Conservation (phyloP, 2,329 filamentous ascomycete species). For the Sphaerulina populicola region DNA sequence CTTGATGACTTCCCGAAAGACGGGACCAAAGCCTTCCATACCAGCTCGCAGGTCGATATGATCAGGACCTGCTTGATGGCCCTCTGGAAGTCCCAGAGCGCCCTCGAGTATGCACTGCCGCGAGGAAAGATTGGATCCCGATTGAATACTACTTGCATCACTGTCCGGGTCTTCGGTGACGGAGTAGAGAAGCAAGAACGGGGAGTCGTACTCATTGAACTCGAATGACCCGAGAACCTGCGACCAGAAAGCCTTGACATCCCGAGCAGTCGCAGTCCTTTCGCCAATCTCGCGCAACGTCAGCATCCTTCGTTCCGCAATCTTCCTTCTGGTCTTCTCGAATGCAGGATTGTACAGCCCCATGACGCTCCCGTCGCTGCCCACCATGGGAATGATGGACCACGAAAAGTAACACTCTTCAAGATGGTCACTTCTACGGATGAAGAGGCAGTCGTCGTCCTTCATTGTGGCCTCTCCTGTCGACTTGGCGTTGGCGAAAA, state of each 20-base stretch:
- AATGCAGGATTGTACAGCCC: slow-evolving; percentile 74
- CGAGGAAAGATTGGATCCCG: slow-evolving; percentile 53
- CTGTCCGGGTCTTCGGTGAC: slow-evolving; percentile 63
- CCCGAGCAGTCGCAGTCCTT: slow-evolving; percentile 61
- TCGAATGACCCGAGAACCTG: slow-evolving; percentile 61
- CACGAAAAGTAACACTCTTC: slow-evolving; percentile 79
- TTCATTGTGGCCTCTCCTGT: slow-evolving; percentile 77
- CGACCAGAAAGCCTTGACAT: slow-evolving; percentile 65
- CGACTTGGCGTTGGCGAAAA: slow-evolving; percentile 58
- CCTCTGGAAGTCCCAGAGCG: slow-evolving; percentile 57
- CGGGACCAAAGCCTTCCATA: slow-evolving; percentile 64
- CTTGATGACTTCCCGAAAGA: slow-evolving; percentile 67
- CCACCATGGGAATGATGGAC: slow-evolving; percentile 71
- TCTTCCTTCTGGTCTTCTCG: slow-evolving; percentile 69
- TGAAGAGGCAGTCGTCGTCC: slow-evolving; percentile 68
- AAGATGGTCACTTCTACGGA: slow-evolving; percentile 59
- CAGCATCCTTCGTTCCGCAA: slow-evolving; percentile 71
- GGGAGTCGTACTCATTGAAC: slow-evolving; percentile 66
- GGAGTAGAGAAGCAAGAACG: slow-evolving; percentile 70
- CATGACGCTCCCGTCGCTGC: slow-evolving; percentile 61
- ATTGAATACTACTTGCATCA: slow-evolving; percentile 63
- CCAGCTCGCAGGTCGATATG: slow-evolving; percentile 62
- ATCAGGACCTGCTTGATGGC: slow-evolving; percentile 53
- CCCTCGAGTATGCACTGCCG: slow-evolving; percentile 64
- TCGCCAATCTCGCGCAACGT: slow-evolving; percentile 71